A percentile compares a stretch with the other conserved stretches of the same genome.
Conservation (phyloP, 805 yeast genomes). For the Barnettozyma populi region DNA sequence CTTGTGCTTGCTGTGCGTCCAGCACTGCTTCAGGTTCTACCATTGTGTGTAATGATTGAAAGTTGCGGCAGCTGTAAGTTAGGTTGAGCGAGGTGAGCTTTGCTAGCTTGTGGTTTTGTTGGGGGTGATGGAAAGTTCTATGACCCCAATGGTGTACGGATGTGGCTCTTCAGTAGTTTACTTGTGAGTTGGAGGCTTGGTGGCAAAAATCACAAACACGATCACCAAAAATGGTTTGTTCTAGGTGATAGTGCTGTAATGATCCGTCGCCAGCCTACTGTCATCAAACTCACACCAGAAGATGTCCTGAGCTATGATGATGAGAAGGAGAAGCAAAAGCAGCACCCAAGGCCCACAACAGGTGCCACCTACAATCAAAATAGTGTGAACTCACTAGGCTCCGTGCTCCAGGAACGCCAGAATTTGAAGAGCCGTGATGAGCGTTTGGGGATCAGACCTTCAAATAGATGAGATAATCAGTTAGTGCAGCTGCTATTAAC, state of each 20-base stretch:
- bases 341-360: conserved; percentile 1
- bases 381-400: conserved; percentile 8
- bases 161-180: neutral
- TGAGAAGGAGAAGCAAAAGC: conserved; percentile 15
- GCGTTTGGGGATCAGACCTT: conserved; percentile 18
- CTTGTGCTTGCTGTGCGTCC: neutral
- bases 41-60: neutral
- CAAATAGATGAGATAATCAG: conserved; percentile 4
- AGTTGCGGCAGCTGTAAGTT: neutral
- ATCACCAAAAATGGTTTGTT: neutral
- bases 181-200: neutral
- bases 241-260: conserved; percentile 26
- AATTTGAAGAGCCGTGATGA: conserved; percentile 17
- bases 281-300: conserved; percentile 60
- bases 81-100: neutral
- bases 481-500: neutral
- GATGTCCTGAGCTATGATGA: conserved; percentile 42
- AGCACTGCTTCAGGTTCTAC: neutral
- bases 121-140: neutral
- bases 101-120: neutral
- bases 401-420: conserved; percentile 7
- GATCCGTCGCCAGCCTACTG: conserved; percentile 71
- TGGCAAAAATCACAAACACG: neutral
- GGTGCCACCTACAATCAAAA: conserved; percentile 17
- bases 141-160: conserved; percentile 5